Base-by-base conservation (phyloP, 768 basidiomycete genomes). In the Leccinum barrowsii region DNA sequence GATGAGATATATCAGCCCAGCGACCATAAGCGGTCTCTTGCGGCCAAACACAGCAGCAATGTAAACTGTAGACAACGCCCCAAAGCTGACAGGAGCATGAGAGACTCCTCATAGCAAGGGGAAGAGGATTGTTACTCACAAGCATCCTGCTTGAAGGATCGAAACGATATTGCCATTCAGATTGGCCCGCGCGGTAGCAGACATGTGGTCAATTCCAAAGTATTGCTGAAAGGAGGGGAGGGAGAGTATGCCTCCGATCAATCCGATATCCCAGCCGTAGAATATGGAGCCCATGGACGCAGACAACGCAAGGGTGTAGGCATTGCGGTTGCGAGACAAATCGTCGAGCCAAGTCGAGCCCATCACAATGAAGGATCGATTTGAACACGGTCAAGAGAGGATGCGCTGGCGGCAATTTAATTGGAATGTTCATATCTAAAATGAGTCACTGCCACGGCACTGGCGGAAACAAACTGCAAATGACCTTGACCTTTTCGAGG, bases 161-260 rank as follows among this genome's bases (percentile, higher is more conserved):
- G 81, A 73, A n/a, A 83, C 82, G 26, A 83, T 80, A 59, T 82
- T 80, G 5, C 82, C 82, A 37, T 72, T 74, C 26, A 83, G 58
- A 54, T 76, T 67, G 21, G 80, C 80, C 28, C 68, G 69, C 8
- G 76, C 73, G n/a, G 63, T 59, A 2, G 75, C 59, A 22, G 67
- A 72, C 69, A 74, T 63, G 52, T 73, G 66, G 65, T 80, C 65
- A 46, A 82, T 52, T 12, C 79, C 80, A 65, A 83, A 82, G 63
- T 79, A 82, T 17, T 64, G 48, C 59, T 80, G 73, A 65, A 83
- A 82, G 3, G 81, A 80, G 5, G 63, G 40, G 13, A 83, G 67
- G 19, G 80, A 63, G 46, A 82, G 67, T 12, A 82, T 69, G 35
- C 82, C 81, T 11, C 82, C 81, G 34, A 82, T 83, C 52, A 82